A percentile compares a stretch with the other conserved stretches of the same genome.
Conservation (phyloP, 352 stramenopile species). For the Pythium rhizo-oryzae region DNA sequence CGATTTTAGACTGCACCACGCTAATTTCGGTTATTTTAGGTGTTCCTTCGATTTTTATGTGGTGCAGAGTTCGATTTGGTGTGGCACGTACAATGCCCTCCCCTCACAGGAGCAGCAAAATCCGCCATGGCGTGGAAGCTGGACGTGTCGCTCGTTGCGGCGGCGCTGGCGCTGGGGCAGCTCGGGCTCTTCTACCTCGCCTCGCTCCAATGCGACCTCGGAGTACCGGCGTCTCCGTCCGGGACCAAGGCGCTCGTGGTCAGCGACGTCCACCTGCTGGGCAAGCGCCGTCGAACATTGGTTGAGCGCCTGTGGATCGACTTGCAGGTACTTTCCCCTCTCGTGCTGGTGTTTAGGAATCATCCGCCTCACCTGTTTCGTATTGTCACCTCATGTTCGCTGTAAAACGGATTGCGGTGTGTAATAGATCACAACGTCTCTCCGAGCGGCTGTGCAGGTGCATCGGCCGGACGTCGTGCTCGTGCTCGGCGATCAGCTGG, state of each 20-base stretch:
- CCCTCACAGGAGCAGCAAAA: neutral
- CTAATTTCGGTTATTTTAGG: neutral
- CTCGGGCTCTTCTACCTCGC: conserved; percentile 67
- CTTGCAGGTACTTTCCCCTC: conserved; percentile 44
- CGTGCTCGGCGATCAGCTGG: conserved; percentile 73
- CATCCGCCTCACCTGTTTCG: neutral
- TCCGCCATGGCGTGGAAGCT: conserved; percentile 13
- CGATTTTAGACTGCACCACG: neutral
- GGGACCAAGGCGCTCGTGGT: conserved; percentile 55
- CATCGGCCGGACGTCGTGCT: conserved; percentile 62
- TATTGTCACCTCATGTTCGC: too few species aligned
- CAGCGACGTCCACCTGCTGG: conserved; percentile 76
- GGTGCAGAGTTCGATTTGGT: neutral
- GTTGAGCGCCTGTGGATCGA: conserved; percentile 75
- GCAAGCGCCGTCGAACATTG: conserved; percentile 56
- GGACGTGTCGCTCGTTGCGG: conserved; percentile 22
- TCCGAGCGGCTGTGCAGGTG: conserved; percentile 45
- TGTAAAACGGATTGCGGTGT: neutral
- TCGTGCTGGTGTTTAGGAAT: neutral
- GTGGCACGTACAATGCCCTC: neutral
- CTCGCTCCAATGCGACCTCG: conserved; percentile 23
- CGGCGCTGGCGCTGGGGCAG: conserved; percentile 44
- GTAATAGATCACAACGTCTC: conserved; percentile 38
- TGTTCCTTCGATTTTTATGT: neutral
- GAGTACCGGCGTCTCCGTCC: too few species aligned